Evolutionary conservation across 768 basidiomycete species (phyloP).

Genomic region (Filobasidium floriforme): DNA sequence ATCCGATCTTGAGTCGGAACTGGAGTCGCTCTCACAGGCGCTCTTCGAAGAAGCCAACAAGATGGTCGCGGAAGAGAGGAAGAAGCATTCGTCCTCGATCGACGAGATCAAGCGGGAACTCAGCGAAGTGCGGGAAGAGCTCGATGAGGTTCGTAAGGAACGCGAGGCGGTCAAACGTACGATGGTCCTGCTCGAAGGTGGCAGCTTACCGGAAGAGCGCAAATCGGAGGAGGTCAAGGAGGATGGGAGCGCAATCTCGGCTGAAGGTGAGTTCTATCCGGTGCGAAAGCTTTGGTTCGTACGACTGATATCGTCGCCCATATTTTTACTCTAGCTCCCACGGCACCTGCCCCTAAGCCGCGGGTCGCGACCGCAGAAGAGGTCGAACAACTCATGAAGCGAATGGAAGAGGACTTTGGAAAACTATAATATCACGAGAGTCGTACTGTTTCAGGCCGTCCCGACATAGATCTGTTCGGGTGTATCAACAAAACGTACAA

Average conservation of each 20-base stretch:
- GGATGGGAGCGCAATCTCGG: not conserved
- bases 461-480: too few species aligned
- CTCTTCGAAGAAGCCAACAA: slow-evolving; percentile 47
- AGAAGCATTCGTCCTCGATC: slow-evolving; percentile 32
- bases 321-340: not conserved
- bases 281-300: not conserved
- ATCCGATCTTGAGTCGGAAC: slow-evolving; percentile 43
- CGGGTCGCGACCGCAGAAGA: slow-evolving; percentile 6
- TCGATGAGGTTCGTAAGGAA: slow-evolving; percentile 25
- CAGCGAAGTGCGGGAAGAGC: slow-evolving; percentile 31
- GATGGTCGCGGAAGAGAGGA: slow-evolving; percentile 45
- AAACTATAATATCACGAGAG: slow-evolving; percentile 9
- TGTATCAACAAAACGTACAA: too few species aligned
- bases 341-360: not conserved
- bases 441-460: too few species aligned
- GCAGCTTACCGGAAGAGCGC: slow-evolving; percentile 7
- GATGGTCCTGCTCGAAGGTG: slow-evolving; percentile 21
- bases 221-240: not conserved
- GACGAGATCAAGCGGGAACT: slow-evolving; percentile 35
- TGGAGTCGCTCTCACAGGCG: slow-evolving; percentile 42
- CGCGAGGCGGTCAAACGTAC: slow-evolving; percentile 21
- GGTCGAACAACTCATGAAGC: slow-evolving; percentile 23
- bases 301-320: not conserved
- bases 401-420: slow-evolving; percentile 25
- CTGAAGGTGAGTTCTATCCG: not conserved